A percentile compares a stretch with the other conserved stretches of the same genome.
These are phyloP conservation scores for California macrophylla DNA, from an alignment of 441 rosid genomes.

Conservation along the genomic window DNA sequence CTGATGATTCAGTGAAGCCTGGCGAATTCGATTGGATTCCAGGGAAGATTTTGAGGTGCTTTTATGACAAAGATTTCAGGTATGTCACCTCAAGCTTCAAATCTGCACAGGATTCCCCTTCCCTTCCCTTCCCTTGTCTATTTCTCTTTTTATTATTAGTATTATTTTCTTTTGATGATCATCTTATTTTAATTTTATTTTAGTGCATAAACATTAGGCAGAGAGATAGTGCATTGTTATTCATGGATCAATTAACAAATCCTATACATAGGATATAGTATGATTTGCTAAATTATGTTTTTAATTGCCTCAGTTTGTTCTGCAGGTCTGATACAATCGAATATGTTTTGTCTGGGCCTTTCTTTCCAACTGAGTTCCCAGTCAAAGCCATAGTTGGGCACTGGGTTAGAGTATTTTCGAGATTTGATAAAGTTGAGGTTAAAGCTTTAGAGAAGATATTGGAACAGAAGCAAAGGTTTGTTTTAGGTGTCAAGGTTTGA, in stretches of 20 bases:
- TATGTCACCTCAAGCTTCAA: slow-evolving; percentile 14
- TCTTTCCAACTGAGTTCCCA: slow-evolving; percentile 63
- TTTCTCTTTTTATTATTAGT: neutral
- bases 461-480: slow-evolving; percentile 95
- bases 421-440: slow-evolving; percentile 77
- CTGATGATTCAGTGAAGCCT: slow-evolving; percentile 38
- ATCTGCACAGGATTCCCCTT: neutral
- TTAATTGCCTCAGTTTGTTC: slow-evolving; percentile 22
- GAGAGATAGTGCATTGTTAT: neutral
- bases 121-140: neutral
- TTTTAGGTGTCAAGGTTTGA: slow-evolving; percentile 22
- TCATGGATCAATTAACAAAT: neutral
- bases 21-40: slow-evolving; percentile 91
- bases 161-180: neutral
- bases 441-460: slow-evolving; percentile 89
- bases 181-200: neutral
- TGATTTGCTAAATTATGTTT: slow-evolving; percentile 3
- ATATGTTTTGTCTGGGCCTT: slow-evolving; percentile 49
- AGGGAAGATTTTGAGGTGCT: slow-evolving; percentile 87
- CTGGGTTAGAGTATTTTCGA: slow-evolving; percentile 76
- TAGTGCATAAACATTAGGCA: neutral
- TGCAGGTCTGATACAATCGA: slow-evolving; percentile 96
- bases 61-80: slow-evolving; percentile 96
- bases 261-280: slow-evolving; percentile 1
- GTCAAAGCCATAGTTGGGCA: slow-evolving; percentile 52